Percentiles rank a stretch among this genome's conserved stretches.
These are phyloP conservation scores for Lactifluus pinguis DNA, from an alignment of 768 basidiomycete species.

Conservation along the genomic window DNA sequence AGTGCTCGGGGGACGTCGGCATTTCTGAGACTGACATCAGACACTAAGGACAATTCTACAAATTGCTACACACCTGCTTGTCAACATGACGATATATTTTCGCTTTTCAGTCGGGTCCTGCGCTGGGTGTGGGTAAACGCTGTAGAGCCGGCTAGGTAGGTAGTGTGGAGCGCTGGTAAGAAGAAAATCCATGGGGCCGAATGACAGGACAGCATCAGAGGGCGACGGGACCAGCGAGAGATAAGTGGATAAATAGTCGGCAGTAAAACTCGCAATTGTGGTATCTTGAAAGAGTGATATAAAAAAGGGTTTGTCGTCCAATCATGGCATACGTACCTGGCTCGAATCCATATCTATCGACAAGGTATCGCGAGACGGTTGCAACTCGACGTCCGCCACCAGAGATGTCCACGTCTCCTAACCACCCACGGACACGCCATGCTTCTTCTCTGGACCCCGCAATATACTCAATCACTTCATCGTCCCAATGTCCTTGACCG, in stretches of 20 bases:
- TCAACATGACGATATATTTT: conserved; percentile 62
- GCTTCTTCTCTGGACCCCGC: conserved; percentile 71
- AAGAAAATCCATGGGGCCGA: conserved; percentile 74
- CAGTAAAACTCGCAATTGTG: conserved; percentile 65
- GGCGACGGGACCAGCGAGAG: conserved; percentile 65
- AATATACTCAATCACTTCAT: conserved; percentile 66
- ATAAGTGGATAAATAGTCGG: conserved; percentile 68
- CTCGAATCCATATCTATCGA: conserved; percentile 76
- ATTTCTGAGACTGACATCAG: conserved; percentile 40
- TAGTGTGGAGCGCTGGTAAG: conserved; percentile 70
- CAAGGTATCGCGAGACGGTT: conserved; percentile 63
- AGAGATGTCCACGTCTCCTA: conserved; percentile 71
- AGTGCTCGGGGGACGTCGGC: conserved; percentile 78
- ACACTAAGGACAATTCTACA: not conserved
- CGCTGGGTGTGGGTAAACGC: conserved; percentile 70
- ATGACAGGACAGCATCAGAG: conserved; percentile 67
- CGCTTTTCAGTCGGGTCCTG: conserved; percentile 67
- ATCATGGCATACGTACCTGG: conserved; percentile 36
- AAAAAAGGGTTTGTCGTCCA: not conserved
- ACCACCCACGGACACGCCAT: conserved; percentile 61
- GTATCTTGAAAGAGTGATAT: conserved; percentile 39
- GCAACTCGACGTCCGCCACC: conserved; percentile 57
- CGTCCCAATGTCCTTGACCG: conserved; percentile 64
- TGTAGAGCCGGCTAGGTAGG: conserved; percentile 66
- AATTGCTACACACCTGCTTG: conserved; percentile 46